Conservation (phyloP, 805 yeast genomes). For the Naumovozyma dairenensis region DNA sequence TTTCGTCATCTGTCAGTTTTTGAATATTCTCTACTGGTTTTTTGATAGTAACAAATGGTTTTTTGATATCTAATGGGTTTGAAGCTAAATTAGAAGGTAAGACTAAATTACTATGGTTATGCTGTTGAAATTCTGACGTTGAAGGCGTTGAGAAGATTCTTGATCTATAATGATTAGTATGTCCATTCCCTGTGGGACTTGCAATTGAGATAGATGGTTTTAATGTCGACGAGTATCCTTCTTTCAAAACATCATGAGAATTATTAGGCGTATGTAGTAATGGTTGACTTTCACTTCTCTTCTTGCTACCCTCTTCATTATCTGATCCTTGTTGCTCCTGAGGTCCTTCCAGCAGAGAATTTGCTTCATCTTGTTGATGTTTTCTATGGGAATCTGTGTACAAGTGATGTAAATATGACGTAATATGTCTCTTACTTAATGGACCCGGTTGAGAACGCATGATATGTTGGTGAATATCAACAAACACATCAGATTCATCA, state of each 20-base stretch:
- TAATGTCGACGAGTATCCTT: no score
- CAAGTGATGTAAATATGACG: slow-evolving; percentile 56
- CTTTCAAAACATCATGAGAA: no score
- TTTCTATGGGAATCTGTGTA: slow-evolving; percentile 24
- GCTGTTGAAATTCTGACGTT: background rate
- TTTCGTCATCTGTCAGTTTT: slow-evolving; percentile 1
- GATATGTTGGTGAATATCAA: slow-evolving; percentile 82
- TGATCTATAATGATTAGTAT: background rate
- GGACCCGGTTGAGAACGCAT: slow-evolving; percentile 73
- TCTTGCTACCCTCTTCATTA: slow-evolving; percentile 1
- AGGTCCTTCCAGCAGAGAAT: no score
- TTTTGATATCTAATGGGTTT: slow-evolving; percentile 58
- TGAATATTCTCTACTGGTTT: slow-evolving; percentile 17
- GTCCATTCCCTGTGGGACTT: background rate
- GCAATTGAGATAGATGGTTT: background rate
- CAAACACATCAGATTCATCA: slow-evolving; percentile 89
- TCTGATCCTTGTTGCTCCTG: no score
- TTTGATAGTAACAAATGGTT: slow-evolving; percentile 60
- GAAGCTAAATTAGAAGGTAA: slow-evolving; percentile 48
- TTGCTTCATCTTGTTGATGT: background rate
- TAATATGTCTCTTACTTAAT: slow-evolving; percentile 55
- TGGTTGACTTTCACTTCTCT: background rate
- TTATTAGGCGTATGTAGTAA: background rate
- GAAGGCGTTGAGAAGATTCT: background rate
- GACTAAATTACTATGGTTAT: slow-evolving; percentile 5